Conservation (phyloP, 306 rosid species). For the Ceratonia siliqua region DNA sequence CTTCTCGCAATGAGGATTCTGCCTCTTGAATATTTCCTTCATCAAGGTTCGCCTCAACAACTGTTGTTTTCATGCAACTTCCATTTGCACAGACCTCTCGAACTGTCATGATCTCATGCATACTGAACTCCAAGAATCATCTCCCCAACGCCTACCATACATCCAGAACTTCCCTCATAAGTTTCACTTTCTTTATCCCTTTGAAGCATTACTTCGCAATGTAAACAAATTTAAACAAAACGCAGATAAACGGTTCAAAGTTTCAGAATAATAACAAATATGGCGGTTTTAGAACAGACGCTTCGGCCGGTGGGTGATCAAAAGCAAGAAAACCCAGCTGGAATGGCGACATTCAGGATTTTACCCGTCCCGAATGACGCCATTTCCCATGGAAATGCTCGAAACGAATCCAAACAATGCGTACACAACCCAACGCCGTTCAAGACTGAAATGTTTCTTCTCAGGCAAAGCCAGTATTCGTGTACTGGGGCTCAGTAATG, state of each 20-base stretch:
- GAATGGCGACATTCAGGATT: neutral
- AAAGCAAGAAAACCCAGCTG: neutral
- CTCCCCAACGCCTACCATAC: slow-evolving; percentile 19
- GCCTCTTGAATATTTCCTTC: slow-evolving; percentile 84
- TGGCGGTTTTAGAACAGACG: neutral
- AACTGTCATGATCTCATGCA: slow-evolving; percentile 35
- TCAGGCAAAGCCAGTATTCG: neutral
- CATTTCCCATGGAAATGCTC: slow-evolving; percentile 20
- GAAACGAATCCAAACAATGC: slow-evolving; percentile 29
- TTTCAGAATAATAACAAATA: slow-evolving; percentile 1
- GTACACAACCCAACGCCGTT: neutral
- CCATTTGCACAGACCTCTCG: slow-evolving; percentile 62
- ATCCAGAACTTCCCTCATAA: slow-evolving; percentile 30
- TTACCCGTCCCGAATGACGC: neutral
- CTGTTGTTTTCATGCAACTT: slow-evolving; percentile 48
- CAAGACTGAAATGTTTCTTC: neutral
- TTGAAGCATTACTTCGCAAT: slow-evolving; percentile 9
- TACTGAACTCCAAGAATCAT: slow-evolving; percentile 53
- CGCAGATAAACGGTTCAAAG: neutral
- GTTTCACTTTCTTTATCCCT: slow-evolving; percentile 35
- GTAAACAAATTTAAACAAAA: slow-evolving; percentile 20
- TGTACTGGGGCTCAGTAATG: slow-evolving; percentile 22
- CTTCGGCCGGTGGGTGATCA: neutral
- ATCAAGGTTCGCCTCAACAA: slow-evolving; percentile 67
- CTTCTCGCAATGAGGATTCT: slow-evolving; percentile 70